phyloP scores from a whole-genome alignment of 2,329 filamentous ascomycete genomes.

The Talaromyces funiculosus region DNA sequence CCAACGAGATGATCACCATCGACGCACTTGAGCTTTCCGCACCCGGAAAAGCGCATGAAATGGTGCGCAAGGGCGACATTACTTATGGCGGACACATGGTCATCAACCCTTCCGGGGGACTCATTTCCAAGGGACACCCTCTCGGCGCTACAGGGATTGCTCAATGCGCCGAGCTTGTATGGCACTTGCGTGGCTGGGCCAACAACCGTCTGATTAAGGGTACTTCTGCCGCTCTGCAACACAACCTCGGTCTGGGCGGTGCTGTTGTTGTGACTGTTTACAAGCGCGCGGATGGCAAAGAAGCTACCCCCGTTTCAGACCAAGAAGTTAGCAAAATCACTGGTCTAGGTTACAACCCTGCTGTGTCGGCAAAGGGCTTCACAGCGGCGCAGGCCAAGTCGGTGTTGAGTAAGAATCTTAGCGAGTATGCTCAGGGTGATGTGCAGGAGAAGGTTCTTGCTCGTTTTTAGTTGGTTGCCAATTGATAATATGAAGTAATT shows the following conservation, averaged over 20 bases:
- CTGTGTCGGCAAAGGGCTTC: conserved; percentile 82
- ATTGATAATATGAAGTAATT: neutral
- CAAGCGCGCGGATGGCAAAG: conserved; percentile 70
- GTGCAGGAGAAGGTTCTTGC: conserved; percentile 67
- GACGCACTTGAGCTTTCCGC: conserved; percentile 77
- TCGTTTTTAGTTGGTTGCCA: conserved; percentile 46
- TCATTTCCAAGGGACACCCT: conserved; percentile 95
- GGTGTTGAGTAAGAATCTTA: conserved; percentile 62
- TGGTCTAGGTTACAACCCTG: conserved; percentile 83
- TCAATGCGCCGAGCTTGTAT: conserved; percentile 90
- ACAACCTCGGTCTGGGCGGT: conserved; percentile 88
- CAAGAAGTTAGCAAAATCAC: conserved; percentile 61
- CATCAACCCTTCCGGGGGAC: conserved; percentile 86
- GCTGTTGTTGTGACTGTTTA: conserved; percentile 89
- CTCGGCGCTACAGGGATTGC: conserved; percentile 91
- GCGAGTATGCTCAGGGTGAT: conserved; percentile 74
- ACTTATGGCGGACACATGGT: conserved; percentile 80
- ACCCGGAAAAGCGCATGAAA: conserved; percentile 81
- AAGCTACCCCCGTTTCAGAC: conserved; percentile 55
- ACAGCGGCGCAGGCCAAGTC: conserved; percentile 66
- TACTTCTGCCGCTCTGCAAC: conserved; percentile 73
- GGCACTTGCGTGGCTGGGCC: conserved; percentile 93
- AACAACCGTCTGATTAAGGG: conserved; percentile 71
- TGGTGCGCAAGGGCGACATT: conserved; percentile 80
- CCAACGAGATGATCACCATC: conserved; percentile 87